Evolutionary conservation across 805 yeast species (phyloP).

Genomic region (Zygosaccharomyces siamensis): DNA sequence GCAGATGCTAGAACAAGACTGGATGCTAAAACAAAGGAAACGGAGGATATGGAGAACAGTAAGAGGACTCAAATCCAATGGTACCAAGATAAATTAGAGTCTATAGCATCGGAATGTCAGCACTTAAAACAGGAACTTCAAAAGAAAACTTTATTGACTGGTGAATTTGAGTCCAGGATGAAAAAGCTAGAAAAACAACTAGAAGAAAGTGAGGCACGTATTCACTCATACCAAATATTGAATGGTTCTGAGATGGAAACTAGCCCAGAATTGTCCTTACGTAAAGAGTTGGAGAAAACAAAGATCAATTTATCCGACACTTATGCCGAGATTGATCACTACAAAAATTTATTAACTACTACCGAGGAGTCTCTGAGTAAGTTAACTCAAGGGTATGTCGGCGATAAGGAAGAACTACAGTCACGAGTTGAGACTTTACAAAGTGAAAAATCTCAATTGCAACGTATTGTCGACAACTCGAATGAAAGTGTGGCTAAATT

Average conservation of each 20-base stretch:
- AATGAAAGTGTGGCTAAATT: conserved; percentile 31
- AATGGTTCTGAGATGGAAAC: conserved; percentile 26
- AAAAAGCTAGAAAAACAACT: conserved; percentile 24
- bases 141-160: conserved; percentile 9
- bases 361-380: conserved; percentile 61
- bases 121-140: conserved; percentile 28
- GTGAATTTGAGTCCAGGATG: conserved; percentile 11
- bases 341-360: conserved; percentile 56
- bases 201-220: conserved; percentile 27
- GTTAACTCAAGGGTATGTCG: conserved; percentile 51
- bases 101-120: conserved; percentile 6
- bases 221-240: conserved; percentile 30
- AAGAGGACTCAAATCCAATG: conserved; percentile 51
- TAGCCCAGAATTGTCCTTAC: conserved; percentile 23
- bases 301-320: conserved; percentile 53
- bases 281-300: conserved; percentile 43
- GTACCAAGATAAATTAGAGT: conserved; percentile 56
- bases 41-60: conserved; percentile 36
- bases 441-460: conserved; percentile 19
- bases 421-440: conserved; percentile 16
- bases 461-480: conserved; percentile 26
- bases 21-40: conserved; percentile 46
- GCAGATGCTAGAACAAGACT: conserved; percentile 24
- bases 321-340: conserved; percentile 53
- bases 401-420: conserved; percentile 33